Conservation (phyloP, 1,284 basidiomycete genomes). For the Wolfiporia cocos region DNA sequence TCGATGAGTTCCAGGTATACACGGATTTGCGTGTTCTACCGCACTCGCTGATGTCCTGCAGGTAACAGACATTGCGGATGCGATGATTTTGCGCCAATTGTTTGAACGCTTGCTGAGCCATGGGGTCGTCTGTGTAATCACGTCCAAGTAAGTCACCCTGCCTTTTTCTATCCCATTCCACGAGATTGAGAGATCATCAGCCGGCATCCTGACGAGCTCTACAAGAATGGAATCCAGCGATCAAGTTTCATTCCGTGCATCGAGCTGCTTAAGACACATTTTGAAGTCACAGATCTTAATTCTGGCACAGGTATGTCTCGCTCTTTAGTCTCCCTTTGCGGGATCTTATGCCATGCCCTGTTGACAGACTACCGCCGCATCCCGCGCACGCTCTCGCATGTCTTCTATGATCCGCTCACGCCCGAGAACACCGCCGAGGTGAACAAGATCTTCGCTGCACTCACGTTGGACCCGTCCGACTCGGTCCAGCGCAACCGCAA, state of each 20-base stretch:
- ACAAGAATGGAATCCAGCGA: constrained; percentile 98
- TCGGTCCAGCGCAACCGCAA: constrained; percentile 61
- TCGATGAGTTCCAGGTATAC: constrained; percentile 98
- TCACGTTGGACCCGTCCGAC: constrained; percentile 49
- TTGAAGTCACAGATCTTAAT: constrained; percentile 88
- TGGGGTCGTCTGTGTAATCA: constrained; percentile 94
- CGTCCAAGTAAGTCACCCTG: constrained; percentile 74
- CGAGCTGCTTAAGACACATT: constrained; percentile 83
- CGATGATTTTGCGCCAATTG: constrained; percentile 93
- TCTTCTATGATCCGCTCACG: constrained; percentile 83
- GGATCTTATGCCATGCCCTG: constrained; percentile 19
- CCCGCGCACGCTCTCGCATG: constrained; percentile 84
- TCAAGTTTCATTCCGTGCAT: constrained; percentile 96
- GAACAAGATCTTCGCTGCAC: constrained; percentile 75
- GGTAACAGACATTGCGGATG: constrained; percentile 98
- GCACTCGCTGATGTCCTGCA: constrained; percentile 21
- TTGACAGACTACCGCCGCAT: constrained; percentile 85
- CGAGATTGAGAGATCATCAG: constrained; percentile 33
- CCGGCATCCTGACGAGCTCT: constrained; percentile 95
- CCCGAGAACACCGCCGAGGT: constrained; percentile 65
- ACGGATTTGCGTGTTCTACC: constrained; percentile 15
- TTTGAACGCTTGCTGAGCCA: constrained; percentile 82
- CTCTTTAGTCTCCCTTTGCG: background rate
- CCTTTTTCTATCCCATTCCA: constrained; percentile 6
- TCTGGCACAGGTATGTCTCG: constrained; percentile 77